phyloP scores from a whole-genome alignment of 805 yeast genomes.

The Saccharomycopsis amapae region DNA sequence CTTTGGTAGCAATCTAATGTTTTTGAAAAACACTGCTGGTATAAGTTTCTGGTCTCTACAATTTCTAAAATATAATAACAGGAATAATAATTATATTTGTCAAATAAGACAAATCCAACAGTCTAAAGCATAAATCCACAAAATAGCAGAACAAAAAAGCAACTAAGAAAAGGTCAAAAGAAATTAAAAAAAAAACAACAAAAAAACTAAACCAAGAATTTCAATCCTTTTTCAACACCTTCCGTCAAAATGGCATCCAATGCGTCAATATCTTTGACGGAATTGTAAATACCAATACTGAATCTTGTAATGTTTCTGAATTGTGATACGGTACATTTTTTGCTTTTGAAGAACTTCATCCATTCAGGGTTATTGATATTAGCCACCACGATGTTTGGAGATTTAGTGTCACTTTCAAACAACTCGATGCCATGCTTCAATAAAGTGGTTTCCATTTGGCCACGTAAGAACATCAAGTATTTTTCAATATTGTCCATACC shows the following conservation, averaged over 20 bases:
- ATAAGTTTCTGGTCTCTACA: too few species aligned
- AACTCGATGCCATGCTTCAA: conserved; percentile 5
- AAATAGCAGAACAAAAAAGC: too few species aligned
- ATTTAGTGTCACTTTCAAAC: neutral
- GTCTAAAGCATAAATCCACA: too few species aligned
- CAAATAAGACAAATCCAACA: too few species aligned
- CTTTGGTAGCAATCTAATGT: too few species aligned
- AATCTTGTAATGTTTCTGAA: conserved; percentile 20
- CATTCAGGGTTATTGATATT: conserved; percentile 18
- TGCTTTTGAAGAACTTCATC: conserved; percentile 15
- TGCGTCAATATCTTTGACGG: conserved; percentile 11
- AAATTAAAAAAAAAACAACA: too few species aligned
- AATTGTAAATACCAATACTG: conserved; percentile 18
- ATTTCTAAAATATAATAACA: too few species aligned
- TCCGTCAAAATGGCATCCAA: conserved; percentile 10
- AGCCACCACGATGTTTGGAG: conserved; percentile 15
- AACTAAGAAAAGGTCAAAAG: too few species aligned
- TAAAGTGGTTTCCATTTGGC: conserved; percentile 6
- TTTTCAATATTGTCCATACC: conserved; percentile 6
- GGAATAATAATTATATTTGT: too few species aligned
- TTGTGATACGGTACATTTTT: conserved; percentile 15
- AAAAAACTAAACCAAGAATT: too few species aligned
- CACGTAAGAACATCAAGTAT: conserved; percentile 11
- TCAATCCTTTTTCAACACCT: conserved; percentile 12
- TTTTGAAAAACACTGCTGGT: too few species aligned